Evolutionary conservation across 202 grass and related monocot genomes (phyloP).

Genomic region (Setaria viridis): DNA sequence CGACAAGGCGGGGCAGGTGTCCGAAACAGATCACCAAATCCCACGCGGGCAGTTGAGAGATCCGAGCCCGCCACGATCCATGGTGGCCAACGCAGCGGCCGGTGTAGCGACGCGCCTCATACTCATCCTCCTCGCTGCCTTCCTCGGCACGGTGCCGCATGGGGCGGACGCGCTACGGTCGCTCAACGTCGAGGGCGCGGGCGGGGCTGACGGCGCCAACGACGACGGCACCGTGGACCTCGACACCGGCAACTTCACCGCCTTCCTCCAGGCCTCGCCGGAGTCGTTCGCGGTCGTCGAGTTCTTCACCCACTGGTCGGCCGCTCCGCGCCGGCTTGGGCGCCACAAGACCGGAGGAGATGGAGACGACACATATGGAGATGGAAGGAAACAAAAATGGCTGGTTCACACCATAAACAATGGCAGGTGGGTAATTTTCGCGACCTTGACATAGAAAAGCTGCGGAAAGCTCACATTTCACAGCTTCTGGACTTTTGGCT

Average conservation of each 20-base stretch:
- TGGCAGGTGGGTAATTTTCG: too few species aligned
- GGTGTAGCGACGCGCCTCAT: not conserved
- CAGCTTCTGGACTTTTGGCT: too few species aligned
- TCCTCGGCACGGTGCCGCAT: slow-evolving; percentile 9
- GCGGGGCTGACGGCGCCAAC: not conserved
- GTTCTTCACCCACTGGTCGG: slow-evolving; percentile 94
- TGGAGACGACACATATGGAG: too few species aligned
- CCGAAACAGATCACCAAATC: slow-evolving; percentile 42
- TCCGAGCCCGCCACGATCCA: slow-evolving; percentile 43
- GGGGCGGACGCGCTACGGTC: slow-evolving; percentile 59
- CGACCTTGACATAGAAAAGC: too few species aligned
- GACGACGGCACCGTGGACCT: slow-evolving; percentile 75
- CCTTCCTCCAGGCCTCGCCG: slow-evolving; percentile 59
- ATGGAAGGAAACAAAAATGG: too few species aligned
- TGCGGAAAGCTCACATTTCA: too few species aligned
- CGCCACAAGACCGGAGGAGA: too few species aligned
- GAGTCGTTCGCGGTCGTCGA: slow-evolving; percentile 84
- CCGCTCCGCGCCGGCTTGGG: too few species aligned
- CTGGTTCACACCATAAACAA: too few species aligned
- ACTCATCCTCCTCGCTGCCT: slow-evolving; percentile 22
- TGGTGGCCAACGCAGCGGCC: slow-evolving; percentile 10
- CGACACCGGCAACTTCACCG: slow-evolving; percentile 75
- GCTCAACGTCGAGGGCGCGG: slow-evolving; percentile 47
- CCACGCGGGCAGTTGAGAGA: slow-evolving; percentile 30
- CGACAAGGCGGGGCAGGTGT: slow-evolving; percentile 15